A percentile compares a stretch with the other conserved stretches of the same genome.
Conservation (phyloP, 352 stramenopile species). For the Pythium dissimile region DNA sequence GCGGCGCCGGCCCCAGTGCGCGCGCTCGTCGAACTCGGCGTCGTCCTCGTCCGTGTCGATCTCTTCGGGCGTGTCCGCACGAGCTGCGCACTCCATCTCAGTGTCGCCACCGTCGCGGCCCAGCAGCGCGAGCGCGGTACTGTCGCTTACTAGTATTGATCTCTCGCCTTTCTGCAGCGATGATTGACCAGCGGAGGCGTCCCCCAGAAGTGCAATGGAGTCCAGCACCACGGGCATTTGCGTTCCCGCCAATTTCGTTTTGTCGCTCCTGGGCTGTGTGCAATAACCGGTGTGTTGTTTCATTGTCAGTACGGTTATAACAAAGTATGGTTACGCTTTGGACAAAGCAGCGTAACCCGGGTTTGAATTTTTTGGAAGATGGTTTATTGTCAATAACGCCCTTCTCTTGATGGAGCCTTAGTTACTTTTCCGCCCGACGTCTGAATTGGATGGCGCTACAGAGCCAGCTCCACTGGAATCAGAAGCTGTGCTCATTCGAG, state of each 20-base stretch:
- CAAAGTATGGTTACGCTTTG: background rate
- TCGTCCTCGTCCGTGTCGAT: conserved; percentile 77
- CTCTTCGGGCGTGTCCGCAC: conserved; percentile 29
- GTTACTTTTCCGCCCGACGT: conserved; percentile 1
- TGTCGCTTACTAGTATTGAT: too few relatives aligned
- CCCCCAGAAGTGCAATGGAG: too few relatives aligned
- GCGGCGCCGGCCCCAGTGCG: conserved; percentile 54
- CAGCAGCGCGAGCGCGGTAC: conserved; percentile 27
- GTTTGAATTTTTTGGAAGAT: too few relatives aligned
- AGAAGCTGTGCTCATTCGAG: conserved; percentile 16
- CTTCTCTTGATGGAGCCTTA: too few relatives aligned
- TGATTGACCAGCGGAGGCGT: too few relatives aligned
- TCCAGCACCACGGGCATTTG: too few relatives aligned
- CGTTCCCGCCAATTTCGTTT: conserved; percentile 31
- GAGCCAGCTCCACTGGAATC: background rate
- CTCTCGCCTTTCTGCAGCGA: too few relatives aligned
- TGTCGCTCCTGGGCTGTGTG: background rate
- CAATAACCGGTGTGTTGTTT: too few relatives aligned
- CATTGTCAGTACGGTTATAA: background rate
- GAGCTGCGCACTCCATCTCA: background rate
- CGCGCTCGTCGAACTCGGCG: conserved; percentile 63
- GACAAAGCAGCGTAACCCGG: too few relatives aligned
- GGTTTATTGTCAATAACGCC: background rate
- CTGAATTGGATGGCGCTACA: background rate
- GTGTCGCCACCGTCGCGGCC: conserved; percentile 7